Base-by-base conservation (phyloP, 106 monocot species). In the Platanthera guangdongensis region DNA sequence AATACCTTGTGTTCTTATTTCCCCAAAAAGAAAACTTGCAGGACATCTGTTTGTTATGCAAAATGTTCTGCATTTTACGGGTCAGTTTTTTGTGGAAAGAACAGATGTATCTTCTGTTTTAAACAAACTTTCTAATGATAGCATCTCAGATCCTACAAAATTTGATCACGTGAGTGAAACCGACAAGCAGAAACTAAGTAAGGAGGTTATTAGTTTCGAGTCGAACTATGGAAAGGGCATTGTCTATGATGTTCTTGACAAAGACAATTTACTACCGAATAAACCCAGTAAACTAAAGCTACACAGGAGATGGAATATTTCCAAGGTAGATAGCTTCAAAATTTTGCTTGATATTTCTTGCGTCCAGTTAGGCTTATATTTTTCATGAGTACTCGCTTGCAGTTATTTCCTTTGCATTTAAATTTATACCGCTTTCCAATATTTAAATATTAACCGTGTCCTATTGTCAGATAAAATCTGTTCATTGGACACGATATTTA, bases 81-180 rank as follows among this genome's bases (percentile, higher is more conserved):
- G 91, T 52, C 85, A 99, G 63, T 94, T 94, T 86, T 77, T 99
- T 69, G 92, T 94, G 53, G 92, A 94, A 86, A 94, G 97, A 52
- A 86, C 97, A 67, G 97, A 89, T 52, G 97, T 91, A 50, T 89
- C 92, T 55, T 92, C 97, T 79, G 82, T 88, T 77, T 99, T 99
- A 78, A 88, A 85, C 49, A 88, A 81, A 7, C 88, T 90, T 62
- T 64, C 64, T 64, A 76, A 74, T 52, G 15, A 47, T 28, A 83
- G 59, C 49, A 73, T 51, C 67, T 48, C 80, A 19, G 85, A 87
- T 73, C 70, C 85, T 69, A 51, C 21, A 69, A 85, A 88, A 75
- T 51, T 9, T 32, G 87, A 86, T 76, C 79, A 87, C 51, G 7
- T 72, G 16, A 78, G 76, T 74, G 76, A 77, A 32, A 63, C 28